Evolutionary conservation across 495 filamentous ascomycete genomes (phyloP), one percentile per base, ranked within the genome.

Genomic region (Mytilinidion resinicola): DNA sequence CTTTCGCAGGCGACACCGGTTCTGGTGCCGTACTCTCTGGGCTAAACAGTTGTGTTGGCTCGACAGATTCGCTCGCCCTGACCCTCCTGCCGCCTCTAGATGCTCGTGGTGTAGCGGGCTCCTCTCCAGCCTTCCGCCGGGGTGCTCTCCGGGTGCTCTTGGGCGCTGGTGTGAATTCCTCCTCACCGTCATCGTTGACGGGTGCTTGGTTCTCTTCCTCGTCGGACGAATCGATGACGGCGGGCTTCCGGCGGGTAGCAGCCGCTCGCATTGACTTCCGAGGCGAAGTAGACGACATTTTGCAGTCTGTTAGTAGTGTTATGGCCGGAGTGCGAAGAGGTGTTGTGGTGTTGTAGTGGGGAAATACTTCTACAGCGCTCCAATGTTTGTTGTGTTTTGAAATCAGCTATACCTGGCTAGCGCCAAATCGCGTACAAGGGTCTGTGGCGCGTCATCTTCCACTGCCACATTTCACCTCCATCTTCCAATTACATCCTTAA

Each of bases 151-250:
- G 73, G 60, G 74, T 76, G 59, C 63, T 74, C 62, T 74, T 70
- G 44, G 88, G 84, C 14, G 85, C 88, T 8, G 89, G 89, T 14
- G 87, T 89, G 61, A 88, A 93, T 20, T 92, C 89, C 41, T 91
- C 85, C 56, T 82, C 84, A 47, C 82, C 84, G 3, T 62, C 64
- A 42, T 64, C 64, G 76, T 15, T 74, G 67, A 19, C 80, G 6
- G 63, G 58, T 62, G 81, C 81, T 60, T 82, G 76, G 39, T 77
- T 71, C 55, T 87, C 87, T 34, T 91, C 89, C 9, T 81, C 79
- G 49, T 82, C 82, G 3, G 87, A 86, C 19, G 88, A 88, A 51
- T 95, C 90, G 54, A 91, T 74, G 33, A 91, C 78, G 15, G 84
- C 78, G 8, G 60, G 53, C 47, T 63, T 67, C 17, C 64, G 59